phyloP scores from a whole-genome alignment of 768 basidiomycete species.

The Boletus pseudo-olivaceus region DNA sequence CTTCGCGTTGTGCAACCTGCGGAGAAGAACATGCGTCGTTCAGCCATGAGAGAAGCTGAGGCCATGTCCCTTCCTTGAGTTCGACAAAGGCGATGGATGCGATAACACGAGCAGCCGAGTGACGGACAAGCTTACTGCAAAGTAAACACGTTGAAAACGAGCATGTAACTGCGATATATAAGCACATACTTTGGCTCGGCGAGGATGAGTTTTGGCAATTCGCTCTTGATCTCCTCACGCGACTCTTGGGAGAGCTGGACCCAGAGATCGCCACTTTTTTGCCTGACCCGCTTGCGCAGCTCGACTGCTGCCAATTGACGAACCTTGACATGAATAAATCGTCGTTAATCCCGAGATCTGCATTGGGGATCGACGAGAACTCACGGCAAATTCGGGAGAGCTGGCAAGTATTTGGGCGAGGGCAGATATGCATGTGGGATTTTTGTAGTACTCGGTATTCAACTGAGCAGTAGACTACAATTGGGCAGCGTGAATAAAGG shows the following conservation, averaged over 20 bases:
- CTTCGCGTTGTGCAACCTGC: constrained; percentile 78
- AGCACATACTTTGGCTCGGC: constrained; percentile 68
- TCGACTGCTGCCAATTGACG: constrained; percentile 97
- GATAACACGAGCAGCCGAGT: constrained; percentile 88
- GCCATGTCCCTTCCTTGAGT: constrained; percentile 76
- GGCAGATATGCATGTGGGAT: constrained; percentile 84
- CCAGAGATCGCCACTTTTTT: constrained; percentile 84
- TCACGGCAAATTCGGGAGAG: constrained; percentile 78
- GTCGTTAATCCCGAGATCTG: constrained; percentile 7
- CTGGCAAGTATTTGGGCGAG: constrained; percentile 83
- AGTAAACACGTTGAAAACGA: constrained; percentile 5
- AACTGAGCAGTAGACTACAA: constrained; percentile 83
- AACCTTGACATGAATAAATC: constrained; percentile 48
- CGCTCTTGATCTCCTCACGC: constrained; percentile 80
- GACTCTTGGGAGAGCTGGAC: constrained; percentile 58
- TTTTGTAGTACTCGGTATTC: constrained; percentile 92
- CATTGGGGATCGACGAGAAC: constrained; percentile 31
- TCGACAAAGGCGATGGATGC: constrained; percentile 92
- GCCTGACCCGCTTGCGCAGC: constrained; percentile 84
- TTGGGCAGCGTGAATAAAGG: constrained; percentile 8
- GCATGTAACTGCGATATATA: background rate
- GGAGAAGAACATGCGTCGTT: constrained; percentile 70
- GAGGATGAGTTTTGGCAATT: constrained; percentile 75
- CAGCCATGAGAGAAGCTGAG: constrained; percentile 84
- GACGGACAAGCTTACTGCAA: constrained; percentile 80